A percentile compares a stretch with the other conserved stretches of the same genome.
These are phyloP conservation scores for Colletotrichum truncatum DNA, from an alignment of 2,329 filamentous ascomycete genomes.

Conservation along the genomic window DNA sequence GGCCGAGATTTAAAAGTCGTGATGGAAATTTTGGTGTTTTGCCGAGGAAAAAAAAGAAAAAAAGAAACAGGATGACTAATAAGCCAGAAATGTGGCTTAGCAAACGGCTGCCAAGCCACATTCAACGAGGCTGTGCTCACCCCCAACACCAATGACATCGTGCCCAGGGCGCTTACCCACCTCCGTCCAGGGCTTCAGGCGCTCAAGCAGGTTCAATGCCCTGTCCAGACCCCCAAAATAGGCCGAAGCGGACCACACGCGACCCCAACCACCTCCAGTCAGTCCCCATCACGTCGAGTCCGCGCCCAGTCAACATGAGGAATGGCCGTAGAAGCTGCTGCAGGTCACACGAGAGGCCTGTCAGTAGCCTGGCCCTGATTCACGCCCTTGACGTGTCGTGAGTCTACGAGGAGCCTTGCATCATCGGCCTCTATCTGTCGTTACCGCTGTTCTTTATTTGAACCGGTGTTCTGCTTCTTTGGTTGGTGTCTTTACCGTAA, in stretches of 20 bases:
- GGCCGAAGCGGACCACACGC: neutral
- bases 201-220: constrained; percentile 6
- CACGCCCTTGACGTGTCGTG: constrained; percentile 6
- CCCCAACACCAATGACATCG: constrained; percentile 3
- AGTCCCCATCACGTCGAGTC: neutral
- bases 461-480: neutral
- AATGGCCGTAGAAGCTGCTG: neutral
- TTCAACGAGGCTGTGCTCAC: neutral
- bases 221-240: neutral
- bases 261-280: neutral
- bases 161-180: constrained; percentile 2
- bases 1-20: no score
- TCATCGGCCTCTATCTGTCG: neutral
- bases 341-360: neutral
- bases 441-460: neutral
- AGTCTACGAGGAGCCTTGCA: neutral
- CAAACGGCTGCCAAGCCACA: no score
- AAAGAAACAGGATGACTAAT: no score
- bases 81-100: no score
- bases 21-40: no score
- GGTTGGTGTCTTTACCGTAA: no score
- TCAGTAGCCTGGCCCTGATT: neutral
- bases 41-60: no score
- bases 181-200: neutral
- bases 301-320: neutral